phyloP scores from a whole-genome alignment of 345 rosid genomes.

The Viola odorata region DNA sequence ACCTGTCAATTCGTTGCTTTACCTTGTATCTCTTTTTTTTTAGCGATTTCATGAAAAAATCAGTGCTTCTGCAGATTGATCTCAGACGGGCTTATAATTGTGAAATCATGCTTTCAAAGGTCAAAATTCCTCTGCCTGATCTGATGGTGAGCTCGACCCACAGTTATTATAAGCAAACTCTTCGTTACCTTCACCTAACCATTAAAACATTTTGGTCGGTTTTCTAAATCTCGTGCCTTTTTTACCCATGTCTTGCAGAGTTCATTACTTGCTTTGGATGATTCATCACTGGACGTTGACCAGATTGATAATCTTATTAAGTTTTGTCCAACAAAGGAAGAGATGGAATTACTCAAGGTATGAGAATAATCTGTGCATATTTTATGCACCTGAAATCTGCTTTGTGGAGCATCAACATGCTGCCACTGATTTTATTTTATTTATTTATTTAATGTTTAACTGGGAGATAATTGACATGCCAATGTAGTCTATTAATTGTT shows the following conservation, averaged over 20 bases:
- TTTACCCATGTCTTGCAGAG: constrained; percentile 39
- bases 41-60: constrained; percentile 23
- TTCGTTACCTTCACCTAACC: too few relatives aligned
- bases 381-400: constrained; percentile 1
- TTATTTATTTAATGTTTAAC: neutral
- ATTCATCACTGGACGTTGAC: constrained; percentile 65
- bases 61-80: constrained; percentile 58
- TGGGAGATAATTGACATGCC: too few relatives aligned
- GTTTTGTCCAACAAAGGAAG: constrained; percentile 87
- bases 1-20: neutral
- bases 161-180: too few relatives aligned
- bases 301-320: constrained; percentile 79
- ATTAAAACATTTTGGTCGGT: constrained; percentile 2
- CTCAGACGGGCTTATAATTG: constrained; percentile 80
- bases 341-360: constrained; percentile 68
- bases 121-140: constrained; percentile 71
- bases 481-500: too few relatives aligned
- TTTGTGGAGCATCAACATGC: neutral
- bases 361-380: neutral
- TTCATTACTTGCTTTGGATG: constrained; percentile 72
- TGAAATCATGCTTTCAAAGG: constrained; percentile 82
- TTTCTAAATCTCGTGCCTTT: constrained; percentile 18
- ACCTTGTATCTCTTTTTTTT: neutral
- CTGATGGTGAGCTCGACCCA: constrained; percentile 46
- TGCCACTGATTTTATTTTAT: neutral